Base-by-base conservation (phyloP, 2,329 filamentous ascomycete species). In the Calycina marina region DNA sequence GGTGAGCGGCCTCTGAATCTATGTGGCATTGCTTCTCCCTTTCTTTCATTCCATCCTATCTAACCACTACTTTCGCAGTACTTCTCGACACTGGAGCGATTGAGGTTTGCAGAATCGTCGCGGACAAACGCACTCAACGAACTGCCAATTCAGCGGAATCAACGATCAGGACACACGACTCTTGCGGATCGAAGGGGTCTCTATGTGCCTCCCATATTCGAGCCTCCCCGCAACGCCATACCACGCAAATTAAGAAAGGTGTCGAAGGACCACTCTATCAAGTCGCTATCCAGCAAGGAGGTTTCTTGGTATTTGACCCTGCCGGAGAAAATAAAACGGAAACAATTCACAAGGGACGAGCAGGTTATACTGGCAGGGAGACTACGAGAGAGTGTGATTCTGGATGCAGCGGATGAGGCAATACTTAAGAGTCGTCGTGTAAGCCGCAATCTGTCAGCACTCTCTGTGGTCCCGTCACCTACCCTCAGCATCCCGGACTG, bases 271-370 rank as follows among this genome's bases (percentile, higher is more conserved):
- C 35, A 52, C 42, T 22, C 20, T 22, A n/a, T n/a, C 20, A 8
- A n/a, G n/a, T 42, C 50, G 12, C 49, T 59, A 36, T 59, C 65
- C 33, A 63, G 65, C 34, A 62, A 65, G 17, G 72, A 81, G 45
- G 69, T 69, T 34, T 63, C 69, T 40, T 83, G 79, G 61, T 85
- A 76, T 51, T 61, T 75, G 32, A 70, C 65, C 14, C 61, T 85
- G 25, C 79, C 82, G 13, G 71, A 79, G 40, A 84, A 83, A 54
- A 66, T 84, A 41, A 74, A 72, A 49, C 69, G 72, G 42, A 72
- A 69, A 42, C 70, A 79, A 40, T 77, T 85, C 52, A 76, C 75
- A 14, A 63, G 61, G 30, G 77, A 85, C 53, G 81, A 90, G 56
- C 77, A 78, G 44, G 57, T 68, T 26, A 55, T 73, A 36, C 60